Base-by-base conservation (phyloP, 352 stramenopile species). In the Globisporangium cederbergense region DNA sequence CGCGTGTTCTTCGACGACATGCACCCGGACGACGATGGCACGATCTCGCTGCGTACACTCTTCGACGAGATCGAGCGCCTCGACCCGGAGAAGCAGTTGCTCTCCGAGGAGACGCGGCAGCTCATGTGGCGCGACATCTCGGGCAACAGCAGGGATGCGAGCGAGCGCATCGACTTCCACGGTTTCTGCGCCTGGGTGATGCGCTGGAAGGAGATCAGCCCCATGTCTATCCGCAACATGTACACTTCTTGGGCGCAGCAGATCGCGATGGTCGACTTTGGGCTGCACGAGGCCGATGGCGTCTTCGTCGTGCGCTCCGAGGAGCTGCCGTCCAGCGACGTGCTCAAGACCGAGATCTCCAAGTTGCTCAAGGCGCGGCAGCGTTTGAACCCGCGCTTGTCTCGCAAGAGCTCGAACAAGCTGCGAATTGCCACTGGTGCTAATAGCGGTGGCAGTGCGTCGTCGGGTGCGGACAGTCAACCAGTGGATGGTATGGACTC, bases 221-320 rank as follows among this genome's bases (percentile, higher is more conserved):
- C 86, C 8, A 60, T 72, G 43, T 73, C 77, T 0, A 77, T 93
- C 32, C 79, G 88, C 71, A 85, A 80, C 64, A 74, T 95, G 22
- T 95, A 95, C 64, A 79, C 79, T 30, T 89, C 84, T 20, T 95
- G 86, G 86, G 84, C 81, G 0, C 73, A 83, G 25, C 73, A 93
- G 60, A 72, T 93, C 42, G 80, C 78, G 10, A 77, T 83, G 9
- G 59, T 91, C 32, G 86, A 95, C 62, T 90, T 91, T 47, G 81
- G 79, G 9, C 68, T 92, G 49, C 82, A 75, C 51, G 85, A 94
- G 51, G 80, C 77, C 25, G 80, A 92, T 16, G 79, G 75, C 56
- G 68, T 95, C 60, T 92, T 93, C 46, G 73, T 91, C 34, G 74
- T 92, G 34, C 68, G 73, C 9, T 53, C 77, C 0, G 77, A 88